Percentiles rank a stretch among this genome's conserved stretches.
These are phyloP conservation scores for Olyra latifolia DNA, from an alignment of 176 grass and related monocot species.

Conservation along the genomic window DNA sequence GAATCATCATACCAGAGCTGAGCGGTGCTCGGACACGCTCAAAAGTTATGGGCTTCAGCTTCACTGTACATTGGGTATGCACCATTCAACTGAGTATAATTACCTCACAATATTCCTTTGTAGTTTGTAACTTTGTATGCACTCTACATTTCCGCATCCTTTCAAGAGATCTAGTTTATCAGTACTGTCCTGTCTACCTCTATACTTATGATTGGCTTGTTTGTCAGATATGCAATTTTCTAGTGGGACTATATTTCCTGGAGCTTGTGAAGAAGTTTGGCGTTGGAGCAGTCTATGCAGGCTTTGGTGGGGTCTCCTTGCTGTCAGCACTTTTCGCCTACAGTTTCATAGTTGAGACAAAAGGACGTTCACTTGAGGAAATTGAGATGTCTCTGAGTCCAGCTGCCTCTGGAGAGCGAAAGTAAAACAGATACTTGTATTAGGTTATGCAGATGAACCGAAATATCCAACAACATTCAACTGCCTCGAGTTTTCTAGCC, in stretches of 20 bases:
- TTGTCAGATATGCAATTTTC: conserved; percentile 82
- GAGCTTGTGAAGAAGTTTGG: conserved; percentile 86
- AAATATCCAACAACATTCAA: not conserved
- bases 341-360: conserved; percentile 93
- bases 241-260: conserved; percentile 95
- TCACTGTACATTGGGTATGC: conserved; percentile 89
- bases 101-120: not conserved
- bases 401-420: conserved; percentile 18
- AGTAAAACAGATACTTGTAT: conserved; percentile 26
- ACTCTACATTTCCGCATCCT: not conserved
- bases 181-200: not conserved
- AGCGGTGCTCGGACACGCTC: conserved; percentile 77
- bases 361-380: conserved; percentile 92
- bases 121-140: conserved; percentile 9
- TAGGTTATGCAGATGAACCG: not conserved
- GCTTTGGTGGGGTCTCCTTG: conserved; percentile 77
- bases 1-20: conserved; percentile 92
- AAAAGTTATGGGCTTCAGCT: conserved; percentile 97
- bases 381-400: conserved; percentile 79
- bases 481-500: conserved; percentile 7
- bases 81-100: not conserved
- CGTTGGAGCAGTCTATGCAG: conserved; percentile 81
- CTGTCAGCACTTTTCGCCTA: conserved; percentile 69
- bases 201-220: conserved; percentile 25
- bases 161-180: conserved; percentile 17